phyloP scores from a whole-genome alignment of 257 asterid genomes.

The Eustoma russellianum region DNA sequence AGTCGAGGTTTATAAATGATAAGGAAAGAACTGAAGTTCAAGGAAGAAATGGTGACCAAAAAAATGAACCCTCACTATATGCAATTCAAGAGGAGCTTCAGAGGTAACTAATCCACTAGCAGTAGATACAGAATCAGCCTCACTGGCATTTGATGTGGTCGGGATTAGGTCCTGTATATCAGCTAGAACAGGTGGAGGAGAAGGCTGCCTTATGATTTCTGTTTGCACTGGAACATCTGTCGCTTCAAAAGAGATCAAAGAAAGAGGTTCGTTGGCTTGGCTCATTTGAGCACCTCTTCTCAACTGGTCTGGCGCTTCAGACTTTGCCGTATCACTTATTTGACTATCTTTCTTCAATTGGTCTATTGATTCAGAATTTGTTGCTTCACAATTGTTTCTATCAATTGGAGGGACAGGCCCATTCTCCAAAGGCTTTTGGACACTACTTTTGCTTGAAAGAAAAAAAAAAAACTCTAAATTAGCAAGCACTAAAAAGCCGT shows the following conservation, averaged over 20 bases:
- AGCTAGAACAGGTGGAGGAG: slow-evolving; percentile 77
- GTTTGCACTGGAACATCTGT: slow-evolving; percentile 37
- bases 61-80: slow-evolving; percentile 51
- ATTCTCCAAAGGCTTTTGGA: slow-evolving; percentile 41
- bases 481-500: slow-evolving; percentile 5
- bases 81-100: slow-evolving; percentile 84
- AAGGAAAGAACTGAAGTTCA: neutral
- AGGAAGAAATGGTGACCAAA: neutral
- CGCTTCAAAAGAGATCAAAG: slow-evolving; percentile 72
- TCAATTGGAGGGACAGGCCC: slow-evolving; percentile 31
- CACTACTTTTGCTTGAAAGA: slow-evolving; percentile 30
- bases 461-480: neutral
- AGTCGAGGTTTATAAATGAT: neutral
- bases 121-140: slow-evolving; percentile 30
- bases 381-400: slow-evolving; percentile 19
- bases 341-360: slow-evolving; percentile 32
- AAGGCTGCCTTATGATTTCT: slow-evolving; percentile 62
- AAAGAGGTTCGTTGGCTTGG: slow-evolving; percentile 45
- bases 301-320: slow-evolving; percentile 43
- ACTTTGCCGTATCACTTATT: slow-evolving; percentile 30
- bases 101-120: slow-evolving; percentile 45
- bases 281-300: slow-evolving; percentile 26
- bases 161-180: slow-evolving; percentile 82
- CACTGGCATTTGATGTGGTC: slow-evolving; percentile 27
- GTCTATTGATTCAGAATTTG: slow-evolving; percentile 29